These are phyloP conservation scores for Cryptosporidium meleagridis DNA, from an alignment of 169 alveolate species.

Conservation along the genomic window DNA sequence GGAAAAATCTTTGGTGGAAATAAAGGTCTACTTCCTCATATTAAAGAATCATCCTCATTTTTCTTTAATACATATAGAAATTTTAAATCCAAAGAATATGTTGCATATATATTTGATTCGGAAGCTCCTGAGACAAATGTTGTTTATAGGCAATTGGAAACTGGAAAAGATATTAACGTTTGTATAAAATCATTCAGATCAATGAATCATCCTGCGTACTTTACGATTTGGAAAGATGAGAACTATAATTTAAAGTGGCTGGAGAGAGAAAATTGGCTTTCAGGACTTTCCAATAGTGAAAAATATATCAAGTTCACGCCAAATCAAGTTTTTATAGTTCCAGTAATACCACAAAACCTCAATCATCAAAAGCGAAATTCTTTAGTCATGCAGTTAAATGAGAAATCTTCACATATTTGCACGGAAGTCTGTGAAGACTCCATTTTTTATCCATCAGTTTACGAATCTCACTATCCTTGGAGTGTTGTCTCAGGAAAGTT, in stretches of 20 bases:
- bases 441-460: slow-evolving; percentile 27
- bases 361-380: background rate
- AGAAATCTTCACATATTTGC: slow-evolving; percentile 2
- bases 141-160: slow-evolving; percentile 1
- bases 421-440: background rate
- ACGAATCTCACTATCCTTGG: slow-evolving; percentile 58
- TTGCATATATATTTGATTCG: background rate
- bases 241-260: slow-evolving; percentile 43
- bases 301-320: slow-evolving; percentile 31
- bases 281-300: background rate
- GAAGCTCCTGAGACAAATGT: background rate
- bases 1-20: slow-evolving; percentile 33
- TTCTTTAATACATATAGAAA: background rate
- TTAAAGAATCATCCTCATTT: background rate
- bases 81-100: slow-evolving; percentile 7
- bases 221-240: slow-evolving; percentile 49
- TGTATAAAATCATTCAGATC: slow-evolving; percentile 49
- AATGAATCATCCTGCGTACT: background rate
- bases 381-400: background rate
- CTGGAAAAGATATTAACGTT: background rate
- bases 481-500: background rate
- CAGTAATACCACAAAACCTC: background rate
- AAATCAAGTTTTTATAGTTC: slow-evolving; percentile 3
- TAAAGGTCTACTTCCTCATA: slow-evolving; percentile 1
- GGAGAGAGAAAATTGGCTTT: slow-evolving; percentile 46